Percentiles rank a stretch among this genome's conserved stretches.
These are phyloP conservation scores for Calocera cornea DNA, from an alignment of 768 basidiomycete species.

Conservation along the genomic window DNA sequence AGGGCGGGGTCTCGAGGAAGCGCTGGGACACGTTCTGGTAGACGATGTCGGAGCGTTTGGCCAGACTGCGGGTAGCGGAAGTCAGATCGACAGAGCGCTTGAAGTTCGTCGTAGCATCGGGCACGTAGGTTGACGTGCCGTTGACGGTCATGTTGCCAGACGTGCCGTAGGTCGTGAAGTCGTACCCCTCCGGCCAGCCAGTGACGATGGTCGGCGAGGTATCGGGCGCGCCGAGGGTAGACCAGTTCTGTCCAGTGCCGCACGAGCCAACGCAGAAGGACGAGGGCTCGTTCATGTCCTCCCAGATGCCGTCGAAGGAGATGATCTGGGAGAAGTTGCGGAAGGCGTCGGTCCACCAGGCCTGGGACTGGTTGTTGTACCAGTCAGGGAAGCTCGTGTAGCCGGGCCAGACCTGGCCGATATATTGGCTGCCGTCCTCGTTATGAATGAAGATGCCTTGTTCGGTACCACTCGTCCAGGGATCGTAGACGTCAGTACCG, in stretches of 20 bases:
- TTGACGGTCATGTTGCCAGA: constrained; percentile 63
- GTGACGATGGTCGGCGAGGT: constrained; percentile 27
- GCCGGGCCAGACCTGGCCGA: constrained; percentile 70
- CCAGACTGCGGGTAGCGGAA: not conserved
- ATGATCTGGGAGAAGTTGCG: constrained; percentile 26
- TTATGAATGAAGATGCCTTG: constrained; percentile 61
- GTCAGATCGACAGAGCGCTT: not conserved
- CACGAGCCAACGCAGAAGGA: constrained; percentile 53
- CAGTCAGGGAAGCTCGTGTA: constrained; percentile 46
- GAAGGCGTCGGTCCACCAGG: constrained; percentile 50
- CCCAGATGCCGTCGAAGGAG: constrained; percentile 54
- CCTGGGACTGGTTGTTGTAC: constrained; percentile 39
- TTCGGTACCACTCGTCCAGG: constrained; percentile 49
- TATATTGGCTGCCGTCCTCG: constrained; percentile 54
- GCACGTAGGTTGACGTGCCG: constrained; percentile 9
- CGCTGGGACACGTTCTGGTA: constrained; percentile 4
- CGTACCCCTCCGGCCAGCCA: constrained; percentile 66
- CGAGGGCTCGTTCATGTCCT: constrained; percentile 56
- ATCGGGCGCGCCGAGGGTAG: not conserved
- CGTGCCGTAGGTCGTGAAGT: constrained; percentile 44
- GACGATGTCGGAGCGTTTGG: not conserved
- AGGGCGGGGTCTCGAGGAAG: constrained; percentile 31
- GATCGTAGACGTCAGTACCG: constrained; percentile 30
- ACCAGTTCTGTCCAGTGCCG: constrained; percentile 19
- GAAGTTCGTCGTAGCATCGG: not conserved